Evolutionary conservation across 2,329 filamentous ascomycete genomes (phyloP), one percentile per base, ranked within the genome.

Genomic region (Cladosporium velox): DNA sequence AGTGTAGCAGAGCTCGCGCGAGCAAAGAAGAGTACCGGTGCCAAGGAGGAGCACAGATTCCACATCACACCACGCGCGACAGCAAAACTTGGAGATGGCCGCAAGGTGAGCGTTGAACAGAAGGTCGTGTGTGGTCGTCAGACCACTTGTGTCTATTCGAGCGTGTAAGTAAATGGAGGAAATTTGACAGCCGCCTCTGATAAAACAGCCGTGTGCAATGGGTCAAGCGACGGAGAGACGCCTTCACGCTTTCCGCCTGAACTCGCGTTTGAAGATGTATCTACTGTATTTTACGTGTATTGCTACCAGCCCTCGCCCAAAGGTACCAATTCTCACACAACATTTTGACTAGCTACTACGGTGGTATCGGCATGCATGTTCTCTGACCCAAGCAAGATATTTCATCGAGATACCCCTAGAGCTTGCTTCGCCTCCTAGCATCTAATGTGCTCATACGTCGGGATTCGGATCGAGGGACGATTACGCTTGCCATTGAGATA

Each of bases 121-220:
- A 88, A 88, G 71, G 88, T 97, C 12, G 92, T 95, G 77, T 97
- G 93, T 76, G 94, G 94, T 21, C 86, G 91, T 68, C 88, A 87
- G 69, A 89, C 93, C 14, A 94, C 91, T 65, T 92, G 89, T 18
- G 90, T 97, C 4, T 98, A 95, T 79, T 96, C 92, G 41, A 60
- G 63, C 18, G 61, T 64, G 24, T 64, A 32, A 57, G 41, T 21
- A 21, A 11, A 0, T 24, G n/a, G 41, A 21, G 41, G 41, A 11
- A 12, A 4, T 47, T 1, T 8, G 41, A 47, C 10, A 5, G 41
- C 38, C 38, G 12, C 14, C 12, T 52, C 7, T 52, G 21, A 35
- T 58, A 6, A 2, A 18, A 41, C 14, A 18, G 35, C 24, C 15
- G 35, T 41, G 35, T 41, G 35, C 35, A 2, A 18, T 41, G 14